These are phyloP conservation scores for Santalum album DNA, from an alignment of 164 flowering plant genomes.

Conservation along the genomic window DNA sequence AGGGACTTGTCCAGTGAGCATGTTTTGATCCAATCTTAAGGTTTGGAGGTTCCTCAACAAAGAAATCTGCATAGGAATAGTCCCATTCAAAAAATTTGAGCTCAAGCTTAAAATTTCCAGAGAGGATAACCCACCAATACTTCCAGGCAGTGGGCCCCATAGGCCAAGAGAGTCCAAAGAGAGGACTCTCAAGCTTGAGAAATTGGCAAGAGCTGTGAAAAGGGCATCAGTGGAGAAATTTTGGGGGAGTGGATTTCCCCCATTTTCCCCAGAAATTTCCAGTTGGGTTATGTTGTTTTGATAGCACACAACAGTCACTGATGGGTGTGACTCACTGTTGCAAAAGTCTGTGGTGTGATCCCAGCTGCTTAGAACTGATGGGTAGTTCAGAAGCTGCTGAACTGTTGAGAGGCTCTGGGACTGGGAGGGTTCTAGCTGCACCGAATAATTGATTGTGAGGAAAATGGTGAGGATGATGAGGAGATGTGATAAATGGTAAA, in stretches of 20 bases:
- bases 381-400: conserved; percentile 27
- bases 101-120: conserved; percentile 37
- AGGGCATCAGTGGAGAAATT: conserved; percentile 23
- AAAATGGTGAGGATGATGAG: no score
- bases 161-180: conserved; percentile 41
- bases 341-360: conserved; percentile 23
- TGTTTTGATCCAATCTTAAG: conserved; percentile 29
- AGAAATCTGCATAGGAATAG: conserved; percentile 26
- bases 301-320: conserved; percentile 27
- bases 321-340: conserved; percentile 24
- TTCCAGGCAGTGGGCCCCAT: conserved; percentile 34
- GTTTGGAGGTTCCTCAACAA: conserved; percentile 28
- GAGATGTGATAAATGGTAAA: no score
- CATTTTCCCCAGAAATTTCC: conserved; percentile 21
- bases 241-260: conserved; percentile 14
- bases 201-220: conserved; percentile 15
- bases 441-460: conserved; percentile 16
- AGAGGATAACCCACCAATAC: conserved; percentile 19
- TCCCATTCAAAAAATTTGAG: conserved; percentile 30
- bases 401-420: conserved; percentile 17
- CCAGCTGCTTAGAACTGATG: conserved; percentile 17
- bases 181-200: conserved; percentile 34
- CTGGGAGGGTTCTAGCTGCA: conserved; percentile 19
- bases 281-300: conserved; percentile 38
- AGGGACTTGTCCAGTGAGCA: conserved; percentile 29